phyloP scores from a whole-genome alignment of 345 rosid genomes.

The Iberis pinnata region DNA sequence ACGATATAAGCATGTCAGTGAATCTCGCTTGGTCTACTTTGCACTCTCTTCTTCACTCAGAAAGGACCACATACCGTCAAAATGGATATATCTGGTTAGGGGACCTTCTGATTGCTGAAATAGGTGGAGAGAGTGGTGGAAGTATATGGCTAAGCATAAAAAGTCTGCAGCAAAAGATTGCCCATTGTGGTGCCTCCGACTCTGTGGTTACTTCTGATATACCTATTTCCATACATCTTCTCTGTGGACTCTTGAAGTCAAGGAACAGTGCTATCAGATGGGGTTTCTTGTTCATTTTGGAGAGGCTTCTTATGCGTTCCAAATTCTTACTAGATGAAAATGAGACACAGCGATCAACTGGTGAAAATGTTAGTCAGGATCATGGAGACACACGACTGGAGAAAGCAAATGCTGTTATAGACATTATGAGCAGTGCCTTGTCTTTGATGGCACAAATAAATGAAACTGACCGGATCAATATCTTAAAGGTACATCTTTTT shows the following conservation, averaged over 20 bases:
- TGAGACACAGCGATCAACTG: slow-evolving; percentile 52
- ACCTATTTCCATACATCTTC: slow-evolving; percentile 71
- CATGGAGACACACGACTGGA: slow-evolving; percentile 55
- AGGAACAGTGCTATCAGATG: slow-evolving; percentile 60
- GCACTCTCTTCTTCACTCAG: slow-evolving; percentile 96
- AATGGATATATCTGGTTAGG: slow-evolving; percentile 95
- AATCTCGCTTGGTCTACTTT: slow-evolving; percentile 77
- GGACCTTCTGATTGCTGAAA: slow-evolving; percentile 88
- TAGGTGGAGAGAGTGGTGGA: slow-evolving; percentile 55
- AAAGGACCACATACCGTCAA: slow-evolving; percentile 64
- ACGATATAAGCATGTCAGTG: slow-evolving; percentile 44
- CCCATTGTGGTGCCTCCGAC: slow-evolving; percentile 64
- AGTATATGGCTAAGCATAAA: slow-evolving; percentile 66
- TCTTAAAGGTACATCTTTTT: slow-evolving; percentile 65
- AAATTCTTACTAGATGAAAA: slow-evolving; percentile 86
- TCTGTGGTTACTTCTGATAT: slow-evolving; percentile 57
- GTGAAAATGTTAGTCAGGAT: slow-evolving; percentile 36
- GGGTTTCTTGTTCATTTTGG: slow-evolving; percentile 83
- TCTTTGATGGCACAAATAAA: slow-evolving; percentile 74
- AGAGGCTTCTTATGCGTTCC: slow-evolving; percentile 95
- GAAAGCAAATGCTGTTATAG: slow-evolving; percentile 91
- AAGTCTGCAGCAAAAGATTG: slow-evolving; percentile 57
- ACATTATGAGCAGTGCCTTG: slow-evolving; percentile 89
- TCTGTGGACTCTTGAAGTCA: slow-evolving; percentile 94
- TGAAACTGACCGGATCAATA: slow-evolving; percentile 87